Percentiles rank a stretch among this genome's conserved stretches.
phyloP scores from a whole-genome alignment of 1,284 basidiomycete genomes.

The Ganoderma sinense region DNA sequence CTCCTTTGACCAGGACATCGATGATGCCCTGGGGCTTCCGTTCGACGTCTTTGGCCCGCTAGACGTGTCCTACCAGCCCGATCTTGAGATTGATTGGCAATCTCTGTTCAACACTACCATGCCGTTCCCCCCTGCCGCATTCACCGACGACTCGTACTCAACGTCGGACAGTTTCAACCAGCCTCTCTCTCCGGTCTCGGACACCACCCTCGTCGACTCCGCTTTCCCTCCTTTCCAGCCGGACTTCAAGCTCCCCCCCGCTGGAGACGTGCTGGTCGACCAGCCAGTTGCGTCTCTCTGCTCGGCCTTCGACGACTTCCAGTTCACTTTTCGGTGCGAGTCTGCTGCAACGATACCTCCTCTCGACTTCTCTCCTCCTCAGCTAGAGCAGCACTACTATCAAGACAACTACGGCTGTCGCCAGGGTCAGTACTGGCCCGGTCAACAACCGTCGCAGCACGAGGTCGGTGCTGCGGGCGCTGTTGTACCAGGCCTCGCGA shows the following conservation, averaged over 20 bases:
- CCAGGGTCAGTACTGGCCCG: slow-evolving; percentile 8
- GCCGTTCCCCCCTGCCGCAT: slow-evolving; percentile 3
- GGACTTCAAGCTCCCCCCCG: not conserved
- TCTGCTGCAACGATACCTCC: not conserved
- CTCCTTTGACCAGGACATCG: slow-evolving; percentile 9
- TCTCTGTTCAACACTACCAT: not conserved
- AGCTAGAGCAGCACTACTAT: not conserved
- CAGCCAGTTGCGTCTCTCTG: not conserved
- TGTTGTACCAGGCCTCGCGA: not conserved
- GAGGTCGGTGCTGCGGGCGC: slow-evolving; percentile 13
- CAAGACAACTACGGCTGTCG: not conserved
- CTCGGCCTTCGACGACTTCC: not conserved
- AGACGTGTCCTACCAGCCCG: not conserved
- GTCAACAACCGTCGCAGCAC: slow-evolving; percentile 9
- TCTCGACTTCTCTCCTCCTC: not conserved
- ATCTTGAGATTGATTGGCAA: slow-evolving; percentile 3
- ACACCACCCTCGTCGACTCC: not conserved
- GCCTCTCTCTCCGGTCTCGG: not conserved
- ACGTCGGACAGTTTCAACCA: not conserved
- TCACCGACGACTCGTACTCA: not conserved
- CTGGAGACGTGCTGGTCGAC: not conserved
- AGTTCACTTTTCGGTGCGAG: not conserved
- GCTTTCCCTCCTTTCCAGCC: not conserved
- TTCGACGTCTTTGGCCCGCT: not conserved
- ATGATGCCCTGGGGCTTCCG: not conserved